phyloP scores from a whole-genome alignment of 805 yeast genomes.

The Yarrowia sp. region DNA sequence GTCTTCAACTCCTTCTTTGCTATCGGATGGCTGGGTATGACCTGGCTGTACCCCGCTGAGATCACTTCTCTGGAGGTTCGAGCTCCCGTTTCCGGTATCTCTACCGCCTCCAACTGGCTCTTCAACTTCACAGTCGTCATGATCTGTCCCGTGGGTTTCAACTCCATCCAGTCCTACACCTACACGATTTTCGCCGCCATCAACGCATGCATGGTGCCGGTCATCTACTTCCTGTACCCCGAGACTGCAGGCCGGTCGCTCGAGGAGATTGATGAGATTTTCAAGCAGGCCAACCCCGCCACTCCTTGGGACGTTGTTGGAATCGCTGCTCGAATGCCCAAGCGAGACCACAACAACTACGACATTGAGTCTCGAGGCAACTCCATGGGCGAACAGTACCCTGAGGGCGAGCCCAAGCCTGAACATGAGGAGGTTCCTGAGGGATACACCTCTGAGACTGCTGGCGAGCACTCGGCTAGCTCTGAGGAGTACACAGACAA shows the following conservation, averaged over 20 bases:
- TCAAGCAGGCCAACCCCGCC: slow-evolving; percentile 36
- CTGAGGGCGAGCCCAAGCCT: slow-evolving; percentile 20
- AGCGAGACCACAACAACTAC: slow-evolving; percentile 6
- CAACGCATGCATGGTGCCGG: slow-evolving; percentile 25
- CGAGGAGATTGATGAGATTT: slow-evolving; percentile 26
- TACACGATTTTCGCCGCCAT: slow-evolving; percentile 23
- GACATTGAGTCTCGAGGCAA: slow-evolving; percentile 22
- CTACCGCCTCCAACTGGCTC: slow-evolving; percentile 16
- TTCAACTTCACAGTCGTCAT: slow-evolving; percentile 20
- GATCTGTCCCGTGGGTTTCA: slow-evolving; percentile 24
- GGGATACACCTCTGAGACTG: slow-evolving; percentile 11
- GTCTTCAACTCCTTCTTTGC: slow-evolving; percentile 25
- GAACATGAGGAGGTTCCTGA: slow-evolving; percentile 18
- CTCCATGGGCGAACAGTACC: slow-evolving; percentile 7
- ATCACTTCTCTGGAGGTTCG: slow-evolving; percentile 18
- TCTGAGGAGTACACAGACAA: not conserved
- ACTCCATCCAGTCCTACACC: slow-evolving; percentile 17
- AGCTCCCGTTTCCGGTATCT: slow-evolving; percentile 15
- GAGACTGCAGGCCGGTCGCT: slow-evolving; percentile 27
- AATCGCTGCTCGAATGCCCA: slow-evolving; percentile 41
- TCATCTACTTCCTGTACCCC: slow-evolving; percentile 23
- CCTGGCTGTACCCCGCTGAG: slow-evolving; percentile 26
- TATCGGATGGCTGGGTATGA: slow-evolving; percentile 25
- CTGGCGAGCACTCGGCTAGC: not conserved
- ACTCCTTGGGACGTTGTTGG: slow-evolving; percentile 47